phyloP scores from a whole-genome alignment of 2,329 filamentous ascomycete genomes.

The Mycosphaerelloides madeirae region DNA sequence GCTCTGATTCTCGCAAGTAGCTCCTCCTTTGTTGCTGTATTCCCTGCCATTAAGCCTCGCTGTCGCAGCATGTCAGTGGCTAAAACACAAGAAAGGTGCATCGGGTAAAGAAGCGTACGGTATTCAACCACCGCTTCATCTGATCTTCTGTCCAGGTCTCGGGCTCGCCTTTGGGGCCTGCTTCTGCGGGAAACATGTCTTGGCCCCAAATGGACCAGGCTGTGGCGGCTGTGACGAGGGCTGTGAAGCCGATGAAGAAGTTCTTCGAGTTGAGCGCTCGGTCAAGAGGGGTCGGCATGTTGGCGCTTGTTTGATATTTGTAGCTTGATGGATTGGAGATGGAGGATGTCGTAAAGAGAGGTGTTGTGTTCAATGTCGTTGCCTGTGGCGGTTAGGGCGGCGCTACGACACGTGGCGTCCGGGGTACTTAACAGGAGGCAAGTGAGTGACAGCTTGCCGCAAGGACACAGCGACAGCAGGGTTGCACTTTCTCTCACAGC shows the following conservation, averaged over 20 bases:
- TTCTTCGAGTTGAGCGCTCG: conserved; percentile 43
- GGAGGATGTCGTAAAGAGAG: neutral
- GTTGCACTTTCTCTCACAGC: neutral
- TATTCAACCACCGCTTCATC: conserved; percentile 72
- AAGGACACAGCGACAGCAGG: neutral
- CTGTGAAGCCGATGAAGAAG: conserved; percentile 63
- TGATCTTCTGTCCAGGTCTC: conserved; percentile 74
- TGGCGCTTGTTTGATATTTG: conserved; percentile 14
- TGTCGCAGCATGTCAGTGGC: conserved; percentile 34
- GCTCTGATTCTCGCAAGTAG: conserved; percentile 65
- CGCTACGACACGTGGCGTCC: conserved; percentile 7
- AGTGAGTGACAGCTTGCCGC: conserved; percentile 6
- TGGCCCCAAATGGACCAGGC: conserved; percentile 81
- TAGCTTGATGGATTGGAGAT: neutral
- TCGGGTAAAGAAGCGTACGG: conserved; percentile 53
- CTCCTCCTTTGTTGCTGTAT: conserved; percentile 57
- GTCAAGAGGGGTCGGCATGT: conserved; percentile 49
- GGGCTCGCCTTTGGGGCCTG: conserved; percentile 73
- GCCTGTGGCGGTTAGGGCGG: conserved; percentile 1
- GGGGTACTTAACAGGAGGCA: conserved; percentile 2
- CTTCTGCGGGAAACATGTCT: conserved; percentile 71
- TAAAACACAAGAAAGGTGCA: neutral
- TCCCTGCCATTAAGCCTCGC: conserved; percentile 60
- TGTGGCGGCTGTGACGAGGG: conserved; percentile 73
- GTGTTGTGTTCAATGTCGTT: neutral